Evolutionary conservation across 768 basidiomycete genomes (phyloP).

Genomic region (Boletus rex-veris): DNA sequence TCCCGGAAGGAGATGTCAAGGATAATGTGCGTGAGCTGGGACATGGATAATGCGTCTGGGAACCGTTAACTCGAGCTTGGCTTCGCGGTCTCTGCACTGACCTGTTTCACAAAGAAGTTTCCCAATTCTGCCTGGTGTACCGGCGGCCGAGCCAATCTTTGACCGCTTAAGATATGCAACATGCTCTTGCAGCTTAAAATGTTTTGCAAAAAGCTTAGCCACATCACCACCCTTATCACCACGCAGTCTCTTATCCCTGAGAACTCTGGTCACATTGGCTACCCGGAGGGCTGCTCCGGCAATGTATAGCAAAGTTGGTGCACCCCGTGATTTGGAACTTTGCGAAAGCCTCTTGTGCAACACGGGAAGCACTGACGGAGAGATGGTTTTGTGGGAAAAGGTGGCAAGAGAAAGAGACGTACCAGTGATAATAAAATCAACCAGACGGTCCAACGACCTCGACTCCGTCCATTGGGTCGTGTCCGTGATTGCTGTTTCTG

Average conservation of each 20-base stretch:
- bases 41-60: slow-evolving; percentile 66
- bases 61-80: slow-evolving; percentile 6
- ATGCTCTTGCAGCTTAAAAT: slow-evolving; percentile 89
- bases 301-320: slow-evolving; percentile 83
- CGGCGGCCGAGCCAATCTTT: slow-evolving; percentile 85
- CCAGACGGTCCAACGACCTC: slow-evolving; percentile 67
- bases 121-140: slow-evolving; percentile 88
- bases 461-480: slow-evolving; percentile 70
- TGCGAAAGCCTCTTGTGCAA: slow-evolving; percentile 71
- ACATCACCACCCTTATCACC: slow-evolving; percentile 88
- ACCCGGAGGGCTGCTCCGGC: slow-evolving; percentile 89
- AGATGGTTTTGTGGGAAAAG: neutral
- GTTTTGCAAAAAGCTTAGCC: slow-evolving; percentile 93
- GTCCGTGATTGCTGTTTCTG: slow-evolving; percentile 72
- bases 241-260: slow-evolving; percentile 64
- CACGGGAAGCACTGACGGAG: slow-evolving; percentile 53
- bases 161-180: slow-evolving; percentile 78
- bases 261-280: slow-evolving; percentile 76
- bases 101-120: slow-evolving; percentile 77
- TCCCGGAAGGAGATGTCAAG: slow-evolving; percentile 75
- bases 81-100: slow-evolving; percentile 28
- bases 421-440: slow-evolving; percentile 78
- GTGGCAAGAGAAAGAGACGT: slow-evolving; percentile 11
- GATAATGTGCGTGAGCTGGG: slow-evolving; percentile 80
- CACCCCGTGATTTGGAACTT: slow-evolving; percentile 70